Conservation (phyloP, 176 grass and related monocot species). For the Rhynchospora breviuscula region DNA sequence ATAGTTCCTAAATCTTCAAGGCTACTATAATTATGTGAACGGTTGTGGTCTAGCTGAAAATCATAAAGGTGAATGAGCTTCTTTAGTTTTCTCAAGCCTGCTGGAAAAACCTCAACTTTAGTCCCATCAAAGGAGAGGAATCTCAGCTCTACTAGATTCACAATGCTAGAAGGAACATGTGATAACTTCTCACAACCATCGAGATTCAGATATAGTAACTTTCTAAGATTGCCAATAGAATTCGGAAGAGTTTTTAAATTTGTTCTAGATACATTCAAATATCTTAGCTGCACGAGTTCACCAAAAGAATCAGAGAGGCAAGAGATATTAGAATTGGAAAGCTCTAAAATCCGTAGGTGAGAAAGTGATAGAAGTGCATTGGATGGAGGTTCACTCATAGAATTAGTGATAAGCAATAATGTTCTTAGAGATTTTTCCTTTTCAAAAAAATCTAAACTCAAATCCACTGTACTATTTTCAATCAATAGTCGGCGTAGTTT, state of each 20-base stretch:
- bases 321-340: not conserved
- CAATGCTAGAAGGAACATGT: slow-evolving; percentile 16
- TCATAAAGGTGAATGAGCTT: slow-evolving; percentile 9
- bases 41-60: not conserved
- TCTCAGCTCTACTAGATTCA: slow-evolving; percentile 14
- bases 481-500: not conserved
- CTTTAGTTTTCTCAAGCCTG: slow-evolving; percentile 29
- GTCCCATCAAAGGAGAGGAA: not conserved
- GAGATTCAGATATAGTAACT: slow-evolving; percentile 23
- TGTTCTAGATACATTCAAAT: slow-evolving; percentile 3
- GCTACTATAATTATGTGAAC: not conserved
- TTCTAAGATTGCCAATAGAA: slow-evolving; percentile 15
- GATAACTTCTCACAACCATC: not conserved
- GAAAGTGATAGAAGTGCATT: not conserved
- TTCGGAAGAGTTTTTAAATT: slow-evolving; percentile 9
- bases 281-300: slow-evolving; percentile 1
- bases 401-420: not conserved
- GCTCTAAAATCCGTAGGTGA: slow-evolving; percentile 28
- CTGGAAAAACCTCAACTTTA: slow-evolving; percentile 12
- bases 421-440: not conserved
- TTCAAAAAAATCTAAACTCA: not conserved
- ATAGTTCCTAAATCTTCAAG: slow-evolving; percentile 30
- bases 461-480: not conserved
- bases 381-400: not conserved
- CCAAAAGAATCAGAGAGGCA: slow-evolving; percentile 24